phyloP scores from a whole-genome alignment of 805 yeast species.

The Ogataea henricii region DNA sequence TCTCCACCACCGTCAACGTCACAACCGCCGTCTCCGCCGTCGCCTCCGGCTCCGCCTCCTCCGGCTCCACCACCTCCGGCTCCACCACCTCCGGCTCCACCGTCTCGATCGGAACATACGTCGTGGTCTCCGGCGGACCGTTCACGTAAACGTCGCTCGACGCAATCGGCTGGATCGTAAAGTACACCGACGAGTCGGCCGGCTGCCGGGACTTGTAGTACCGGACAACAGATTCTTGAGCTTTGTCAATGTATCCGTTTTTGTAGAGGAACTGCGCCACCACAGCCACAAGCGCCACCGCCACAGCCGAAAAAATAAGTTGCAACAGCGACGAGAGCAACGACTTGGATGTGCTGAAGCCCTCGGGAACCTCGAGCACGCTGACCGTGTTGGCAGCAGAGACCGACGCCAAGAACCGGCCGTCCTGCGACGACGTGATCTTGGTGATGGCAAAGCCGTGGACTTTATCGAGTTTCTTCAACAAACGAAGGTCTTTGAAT shows the following conservation, averaged over 20 bases:
- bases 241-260: constrained; percentile 30
- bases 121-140: constrained; percentile 24
- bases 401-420: constrained; percentile 65
- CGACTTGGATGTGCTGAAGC: constrained; percentile 44
- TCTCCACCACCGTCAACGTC: constrained; percentile 6
- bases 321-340: constrained; percentile 30
- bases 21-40: not conserved
- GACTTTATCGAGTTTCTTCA: constrained; percentile 56
- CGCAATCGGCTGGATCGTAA: constrained; percentile 35
- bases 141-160: constrained; percentile 22
- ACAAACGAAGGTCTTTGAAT: constrained; percentile 49
- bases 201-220: constrained; percentile 28
- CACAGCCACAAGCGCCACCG: constrained; percentile 28
- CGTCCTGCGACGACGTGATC: constrained; percentile 68
- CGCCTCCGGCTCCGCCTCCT: not conserved
- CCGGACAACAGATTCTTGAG: constrained; percentile 23
- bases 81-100: not conserved
- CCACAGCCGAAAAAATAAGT: constrained; percentile 26
- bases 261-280: constrained; percentile 31
- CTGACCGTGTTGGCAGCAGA: constrained; percentile 77
- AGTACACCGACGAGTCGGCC: constrained; percentile 37
- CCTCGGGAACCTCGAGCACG: constrained; percentile 60
- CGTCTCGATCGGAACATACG: constrained; percentile 16
- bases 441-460: constrained; percentile 81
- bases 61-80: not conserved